A percentile compares a stretch with the other conserved stretches of the same genome.
phyloP scores from a whole-genome alignment of 352 stramenopile genomes.

The Globisporangium lucens region DNA sequence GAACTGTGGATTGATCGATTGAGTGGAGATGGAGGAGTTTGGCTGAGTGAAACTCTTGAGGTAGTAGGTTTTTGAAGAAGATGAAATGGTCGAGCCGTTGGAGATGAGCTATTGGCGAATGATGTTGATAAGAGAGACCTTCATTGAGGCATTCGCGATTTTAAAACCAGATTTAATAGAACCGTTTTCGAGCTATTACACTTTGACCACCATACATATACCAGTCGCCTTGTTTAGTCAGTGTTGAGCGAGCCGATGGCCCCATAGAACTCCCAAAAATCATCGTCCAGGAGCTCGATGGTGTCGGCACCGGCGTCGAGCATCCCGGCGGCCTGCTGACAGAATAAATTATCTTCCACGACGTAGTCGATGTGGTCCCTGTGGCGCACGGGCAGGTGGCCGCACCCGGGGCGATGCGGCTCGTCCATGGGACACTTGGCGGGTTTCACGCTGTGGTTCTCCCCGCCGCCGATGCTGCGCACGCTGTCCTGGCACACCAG shows the following conservation, averaged over 20 bases:
- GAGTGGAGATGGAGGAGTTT: neutral
- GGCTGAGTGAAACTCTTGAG: neutral
- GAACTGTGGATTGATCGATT: neutral
- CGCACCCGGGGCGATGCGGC: slow-evolving; percentile 62
- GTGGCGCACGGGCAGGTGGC: slow-evolving; percentile 69
- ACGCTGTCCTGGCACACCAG: slow-evolving; percentile 75
- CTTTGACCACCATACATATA: neutral
- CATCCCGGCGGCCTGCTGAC: slow-evolving; percentile 48
- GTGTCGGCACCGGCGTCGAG: slow-evolving; percentile 51
- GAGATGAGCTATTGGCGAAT: neutral
- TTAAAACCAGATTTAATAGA: slow-evolving; percentile 2
- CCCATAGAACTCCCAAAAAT: slow-evolving; percentile 84
- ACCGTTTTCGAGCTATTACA: neutral
- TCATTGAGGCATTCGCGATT: neutral
- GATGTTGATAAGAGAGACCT: neutral
- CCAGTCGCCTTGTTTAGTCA: slow-evolving; percentile 12
- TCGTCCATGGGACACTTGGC: slow-evolving; percentile 31
- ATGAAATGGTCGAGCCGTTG: neutral
- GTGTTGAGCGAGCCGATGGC: slow-evolving; percentile 59
- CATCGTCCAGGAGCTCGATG: slow-evolving; percentile 68
- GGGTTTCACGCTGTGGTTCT: slow-evolving; percentile 15
- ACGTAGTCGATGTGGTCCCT: slow-evolving; percentile 84
- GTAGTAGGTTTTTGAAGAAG: neutral
- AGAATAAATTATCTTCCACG: slow-evolving; percentile 78
- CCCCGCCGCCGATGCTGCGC: slow-evolving; percentile 23